phyloP scores from a whole-genome alignment of 2,329 filamentous ascomycete genomes.

The Escovopsis sp. region DNA sequence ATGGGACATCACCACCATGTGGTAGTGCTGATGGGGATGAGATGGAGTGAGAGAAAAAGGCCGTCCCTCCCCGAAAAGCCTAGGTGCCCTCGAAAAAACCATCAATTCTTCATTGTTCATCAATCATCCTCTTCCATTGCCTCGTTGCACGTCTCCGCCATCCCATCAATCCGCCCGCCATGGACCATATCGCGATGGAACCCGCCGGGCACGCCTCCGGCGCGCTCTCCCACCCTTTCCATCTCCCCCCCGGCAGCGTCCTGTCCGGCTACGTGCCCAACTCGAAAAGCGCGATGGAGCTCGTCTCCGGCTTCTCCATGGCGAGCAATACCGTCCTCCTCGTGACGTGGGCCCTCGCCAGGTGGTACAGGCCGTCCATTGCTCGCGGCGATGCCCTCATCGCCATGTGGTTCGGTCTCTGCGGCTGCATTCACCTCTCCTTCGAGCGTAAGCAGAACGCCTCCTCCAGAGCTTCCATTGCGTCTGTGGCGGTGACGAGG shows the following conservation, averaged over 20 bases:
- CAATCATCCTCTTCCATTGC: neutral
- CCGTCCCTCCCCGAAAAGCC: no score
- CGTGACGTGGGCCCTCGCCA: conserved; percentile 37
- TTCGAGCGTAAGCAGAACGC: conserved; percentile 20
- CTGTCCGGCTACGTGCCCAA: conserved; percentile 54
- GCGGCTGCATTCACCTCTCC: conserved; percentile 34
- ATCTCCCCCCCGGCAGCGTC: conserved; percentile 46
- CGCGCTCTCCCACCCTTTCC: conserved; percentile 42
- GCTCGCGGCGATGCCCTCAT: conserved; percentile 37
- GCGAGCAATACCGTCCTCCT: conserved; percentile 42
- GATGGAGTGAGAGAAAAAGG: no score
- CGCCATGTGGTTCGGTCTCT: conserved; percentile 63
- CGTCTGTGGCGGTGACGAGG: no score
- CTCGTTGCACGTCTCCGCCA: neutral
- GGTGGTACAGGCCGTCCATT: conserved; percentile 35
- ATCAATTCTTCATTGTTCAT: neutral
- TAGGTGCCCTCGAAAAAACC: no score
- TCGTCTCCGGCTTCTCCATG: conserved; percentile 44
- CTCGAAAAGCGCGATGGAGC: conserved; percentile 38
- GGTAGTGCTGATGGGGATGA: no score
- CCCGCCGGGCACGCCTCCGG: neutral
- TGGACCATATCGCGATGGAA: conserved; percentile 2
- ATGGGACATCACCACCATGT: no score
- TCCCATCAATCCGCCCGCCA: neutral
- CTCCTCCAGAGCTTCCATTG: rapidly evolving